These are phyloP conservation scores for Candida dajiaensis DNA, from an alignment of 805 yeast genomes.

Conservation along the genomic window DNA sequence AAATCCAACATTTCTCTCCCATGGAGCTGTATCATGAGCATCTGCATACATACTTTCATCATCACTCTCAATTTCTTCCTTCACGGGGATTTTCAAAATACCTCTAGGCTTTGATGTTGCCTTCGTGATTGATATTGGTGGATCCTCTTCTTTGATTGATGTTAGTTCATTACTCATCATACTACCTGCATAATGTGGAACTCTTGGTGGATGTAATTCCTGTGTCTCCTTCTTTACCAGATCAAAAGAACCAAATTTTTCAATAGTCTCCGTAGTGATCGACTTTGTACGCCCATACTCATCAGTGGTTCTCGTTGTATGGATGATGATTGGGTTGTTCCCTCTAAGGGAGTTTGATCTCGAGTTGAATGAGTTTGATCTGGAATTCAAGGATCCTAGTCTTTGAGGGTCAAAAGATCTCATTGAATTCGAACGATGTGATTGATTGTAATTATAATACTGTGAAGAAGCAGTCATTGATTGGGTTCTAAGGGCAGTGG, in stretches of 20 bases:
- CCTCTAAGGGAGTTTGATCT: slow-evolving; percentile 5
- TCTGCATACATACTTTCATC: slow-evolving; percentile 23
- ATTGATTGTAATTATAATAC: slow-evolving; percentile 1
- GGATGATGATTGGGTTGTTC: slow-evolving; percentile 29
- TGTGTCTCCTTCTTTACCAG: slow-evolving; percentile 43
- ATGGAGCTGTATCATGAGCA: slow-evolving; percentile 16
- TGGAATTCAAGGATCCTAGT: slow-evolving; percentile 1
- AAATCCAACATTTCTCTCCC: slow-evolving; percentile 2
- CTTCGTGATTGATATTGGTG: background rate
- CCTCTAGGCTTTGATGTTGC: slow-evolving; percentile 1
- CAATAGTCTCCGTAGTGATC: slow-evolving; percentile 47
- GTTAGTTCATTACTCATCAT: slow-evolving; percentile 23
- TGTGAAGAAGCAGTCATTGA: background rate
- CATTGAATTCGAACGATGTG: background rate
- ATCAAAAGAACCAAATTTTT: slow-evolving; percentile 42
- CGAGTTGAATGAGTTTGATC: slow-evolving; percentile 10
- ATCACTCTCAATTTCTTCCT: slow-evolving; percentile 15
- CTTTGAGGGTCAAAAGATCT: background rate
- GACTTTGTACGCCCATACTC: slow-evolving; percentile 47
- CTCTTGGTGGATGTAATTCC: slow-evolving; percentile 7
- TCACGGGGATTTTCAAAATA: background rate
- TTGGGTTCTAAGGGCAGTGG: slow-evolving; percentile 6
- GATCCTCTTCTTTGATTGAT: slow-evolving; percentile 26
- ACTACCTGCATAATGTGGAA: slow-evolving; percentile 21
- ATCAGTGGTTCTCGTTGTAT: slow-evolving; percentile 46